Conservation (phyloP, 495 filamentous ascomycete species). For the Massariosphaeria phaeospora region DNA sequence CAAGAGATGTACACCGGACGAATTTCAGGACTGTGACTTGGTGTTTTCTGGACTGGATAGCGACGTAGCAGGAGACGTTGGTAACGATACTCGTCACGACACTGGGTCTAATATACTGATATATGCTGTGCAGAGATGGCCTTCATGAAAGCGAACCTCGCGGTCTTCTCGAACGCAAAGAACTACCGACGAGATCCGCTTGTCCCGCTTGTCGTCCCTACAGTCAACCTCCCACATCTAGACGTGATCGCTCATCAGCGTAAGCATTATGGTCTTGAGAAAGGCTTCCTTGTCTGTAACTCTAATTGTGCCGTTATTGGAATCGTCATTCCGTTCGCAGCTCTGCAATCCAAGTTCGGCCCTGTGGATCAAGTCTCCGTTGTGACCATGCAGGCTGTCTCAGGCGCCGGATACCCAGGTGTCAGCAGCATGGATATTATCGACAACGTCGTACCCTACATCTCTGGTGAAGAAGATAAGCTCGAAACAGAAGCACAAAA, state of each 20-base stretch:
- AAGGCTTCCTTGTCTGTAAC: constrained; percentile 46
- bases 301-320: constrained; percentile 47
- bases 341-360: constrained; percentile 42
- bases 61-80: constrained; percentile 44
- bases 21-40: constrained; percentile 43
- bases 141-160: constrained; percentile 41
- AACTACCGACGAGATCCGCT: constrained; percentile 45
- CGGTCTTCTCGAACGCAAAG: constrained; percentile 46
- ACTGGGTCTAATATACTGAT: not conserved
- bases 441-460: constrained; percentile 46
- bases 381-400: constrained; percentile 46
- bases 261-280: constrained; percentile 35
- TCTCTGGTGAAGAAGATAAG: constrained; percentile 45
- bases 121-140: constrained; percentile 39
- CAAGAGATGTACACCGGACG: constrained; percentile 39
- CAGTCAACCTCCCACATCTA: constrained; percentile 43
- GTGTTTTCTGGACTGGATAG: constrained; percentile 45
- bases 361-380: constrained; percentile 42
- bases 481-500: constrained; percentile 43
- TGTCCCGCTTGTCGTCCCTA: constrained; percentile 45
- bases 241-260: constrained; percentile 41
- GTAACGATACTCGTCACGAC: constrained; percentile 24
- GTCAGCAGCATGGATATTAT: constrained; percentile 47
- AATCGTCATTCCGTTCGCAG: constrained; percentile 45
- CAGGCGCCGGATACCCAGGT: constrained; percentile 45